These are phyloP conservation scores for Corylus americana DNA, from an alignment of 306 rosid genomes.

Conservation along the genomic window DNA sequence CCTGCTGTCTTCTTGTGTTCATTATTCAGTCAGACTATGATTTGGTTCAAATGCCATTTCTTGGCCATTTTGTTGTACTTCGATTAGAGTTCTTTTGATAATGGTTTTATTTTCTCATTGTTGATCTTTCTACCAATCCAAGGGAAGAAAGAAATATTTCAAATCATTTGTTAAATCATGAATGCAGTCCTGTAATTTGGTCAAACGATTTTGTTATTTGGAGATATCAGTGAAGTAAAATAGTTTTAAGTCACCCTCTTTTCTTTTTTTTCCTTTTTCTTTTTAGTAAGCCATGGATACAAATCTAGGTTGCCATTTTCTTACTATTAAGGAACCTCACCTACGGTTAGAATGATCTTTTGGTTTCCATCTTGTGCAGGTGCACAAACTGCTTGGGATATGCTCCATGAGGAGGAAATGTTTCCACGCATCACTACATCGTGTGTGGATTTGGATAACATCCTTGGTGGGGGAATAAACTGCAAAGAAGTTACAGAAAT, in stretches of 20 bases:
- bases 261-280: not conserved
- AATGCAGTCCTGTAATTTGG: not conserved
- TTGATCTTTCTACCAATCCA: not conserved
- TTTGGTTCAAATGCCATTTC: not conserved
- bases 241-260: not conserved
- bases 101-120: not conserved
- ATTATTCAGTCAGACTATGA: not conserved
- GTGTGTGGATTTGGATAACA: slow-evolving; percentile 71
- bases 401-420: slow-evolving; percentile 75
- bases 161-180: not conserved
- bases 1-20: not conserved
- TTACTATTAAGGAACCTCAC: not conserved
- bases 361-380: slow-evolving; percentile 40
- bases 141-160: not conserved
- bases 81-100: not conserved
- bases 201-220: not conserved
- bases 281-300: not conserved
- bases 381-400: slow-evolving; percentile 90
- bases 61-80: not conserved
- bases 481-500: slow-evolving; percentile 93
- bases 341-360: not conserved
- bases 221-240: not conserved
- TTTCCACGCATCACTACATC: slow-evolving; percentile 68
- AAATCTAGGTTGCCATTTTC: not conserved
- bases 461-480: slow-evolving; percentile 86